A percentile compares a stretch with the other conserved stretches of the same genome.
Evolutionary conservation across 129 eudicot species (phyloP).

Genomic region (Erigeron canadensis): DNA sequence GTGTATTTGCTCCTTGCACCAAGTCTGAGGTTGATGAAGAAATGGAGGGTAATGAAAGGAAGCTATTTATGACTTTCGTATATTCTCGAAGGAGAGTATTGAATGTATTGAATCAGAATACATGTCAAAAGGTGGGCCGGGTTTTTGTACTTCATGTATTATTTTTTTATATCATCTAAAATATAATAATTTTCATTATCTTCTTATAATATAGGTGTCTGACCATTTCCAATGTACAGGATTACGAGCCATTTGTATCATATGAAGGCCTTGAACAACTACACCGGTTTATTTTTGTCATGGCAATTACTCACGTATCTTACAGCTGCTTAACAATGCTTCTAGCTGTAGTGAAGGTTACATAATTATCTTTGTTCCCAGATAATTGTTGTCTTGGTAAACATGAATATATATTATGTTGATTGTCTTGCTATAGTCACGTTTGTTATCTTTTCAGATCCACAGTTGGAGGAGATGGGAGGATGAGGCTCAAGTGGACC

Average conservation of each 20-base stretch:
- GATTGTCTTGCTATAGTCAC: not conserved
- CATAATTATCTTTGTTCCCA: slow-evolving; percentile 20
- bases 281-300: slow-evolving; percentile 92
- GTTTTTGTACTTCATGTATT: slow-evolving; percentile 15
- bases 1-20: slow-evolving; percentile 88
- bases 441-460: slow-evolving; percentile 46
- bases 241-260: slow-evolving; percentile 92
- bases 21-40: slow-evolving; percentile 65
- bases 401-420: not conserved
- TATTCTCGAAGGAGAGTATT: slow-evolving; percentile 62
- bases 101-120: slow-evolving; percentile 58
- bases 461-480: slow-evolving; percentile 99
- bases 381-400: not conserved
- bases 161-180: not conserved
- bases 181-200: no score
- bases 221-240: slow-evolving; percentile 37
- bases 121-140: slow-evolving; percentile 69
- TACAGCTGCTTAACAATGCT: slow-evolving; percentile 98
- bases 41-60: slow-evolving; percentile 47
- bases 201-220: not conserved
- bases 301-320: slow-evolving; percentile 94
- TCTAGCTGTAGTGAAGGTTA: slow-evolving; percentile 97
- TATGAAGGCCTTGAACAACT: slow-evolving; percentile 99
- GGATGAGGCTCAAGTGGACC: slow-evolving; percentile 90
- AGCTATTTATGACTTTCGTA: slow-evolving; percentile 47